Conservation (phyloP, 257 asterid genomes). For the Solanum ossicruentum region DNA sequence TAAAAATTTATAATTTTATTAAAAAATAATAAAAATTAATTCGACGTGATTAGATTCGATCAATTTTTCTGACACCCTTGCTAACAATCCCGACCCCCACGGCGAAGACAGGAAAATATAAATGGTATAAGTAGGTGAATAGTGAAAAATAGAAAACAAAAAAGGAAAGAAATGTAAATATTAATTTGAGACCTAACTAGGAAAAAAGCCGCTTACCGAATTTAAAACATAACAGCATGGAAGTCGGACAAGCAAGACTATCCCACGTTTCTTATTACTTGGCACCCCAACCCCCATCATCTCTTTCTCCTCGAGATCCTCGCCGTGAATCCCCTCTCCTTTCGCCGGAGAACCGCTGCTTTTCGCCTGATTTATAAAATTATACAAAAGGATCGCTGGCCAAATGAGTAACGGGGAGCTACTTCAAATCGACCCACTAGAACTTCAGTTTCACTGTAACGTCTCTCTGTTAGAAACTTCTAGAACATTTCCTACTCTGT, state of each 20-base stretch:
- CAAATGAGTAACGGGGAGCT: constrained; percentile 14
- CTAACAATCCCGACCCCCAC: too few species aligned
- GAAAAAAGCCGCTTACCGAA: neutral
- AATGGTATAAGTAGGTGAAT: neutral
- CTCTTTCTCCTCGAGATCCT: neutral
- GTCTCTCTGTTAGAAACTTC: neutral
- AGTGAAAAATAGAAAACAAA: neutral
- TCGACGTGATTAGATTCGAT: too few species aligned
- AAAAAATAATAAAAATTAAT: too few species aligned
- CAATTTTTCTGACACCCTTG: too few species aligned
- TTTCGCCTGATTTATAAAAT: neutral
- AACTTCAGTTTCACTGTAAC: constrained; percentile 48
- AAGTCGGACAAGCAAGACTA: neutral
- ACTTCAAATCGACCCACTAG: constrained; percentile 11
- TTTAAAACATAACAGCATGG: neutral
- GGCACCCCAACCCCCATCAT: neutral
- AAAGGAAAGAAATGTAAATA: neutral
- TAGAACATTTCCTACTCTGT: constrained; percentile 1
- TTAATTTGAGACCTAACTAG: neutral
- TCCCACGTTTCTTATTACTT: constrained; percentile 1
- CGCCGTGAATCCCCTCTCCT: neutral
- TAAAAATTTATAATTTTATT: too few species aligned
- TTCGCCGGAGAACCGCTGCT: constrained; percentile 1
- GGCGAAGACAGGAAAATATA: too few species aligned
- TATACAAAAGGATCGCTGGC: neutral